Evolutionary conservation across 306 rosid genomes (phyloP).

Genomic region (Vigna nakashimae): DNA sequence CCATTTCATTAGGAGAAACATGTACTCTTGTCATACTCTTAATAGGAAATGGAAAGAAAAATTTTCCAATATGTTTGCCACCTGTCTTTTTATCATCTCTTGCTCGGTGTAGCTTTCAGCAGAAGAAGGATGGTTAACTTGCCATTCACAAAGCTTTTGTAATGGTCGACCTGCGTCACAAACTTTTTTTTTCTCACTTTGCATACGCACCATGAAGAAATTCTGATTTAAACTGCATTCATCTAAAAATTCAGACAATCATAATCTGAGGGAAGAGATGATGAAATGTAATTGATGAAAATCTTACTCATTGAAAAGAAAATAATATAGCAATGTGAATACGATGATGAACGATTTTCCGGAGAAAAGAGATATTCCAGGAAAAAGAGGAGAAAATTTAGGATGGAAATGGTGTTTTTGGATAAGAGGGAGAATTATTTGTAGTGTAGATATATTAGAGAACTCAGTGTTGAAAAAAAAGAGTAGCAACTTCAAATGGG

Average conservation of each 20-base stretch:
- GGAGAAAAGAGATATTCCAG: not conserved
- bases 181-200: too few relatives aligned
- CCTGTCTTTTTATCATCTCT: constrained; percentile 71
- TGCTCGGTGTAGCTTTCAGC: constrained; percentile 83
- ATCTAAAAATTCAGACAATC: not conserved
- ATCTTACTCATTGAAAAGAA: not conserved
- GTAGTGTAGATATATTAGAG: not conserved
- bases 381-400: not conserved
- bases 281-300: not conserved
- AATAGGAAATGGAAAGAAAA: not conserved
- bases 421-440: not conserved
- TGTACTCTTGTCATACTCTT: not conserved
- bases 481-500: not conserved
- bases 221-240: not conserved
- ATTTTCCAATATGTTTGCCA: too few relatives aligned
- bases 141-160: constrained; percentile 60
- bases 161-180: too few relatives aligned
- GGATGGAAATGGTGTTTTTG: not conserved
- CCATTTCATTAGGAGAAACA: too few relatives aligned
- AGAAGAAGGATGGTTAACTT: constrained; percentile 86
- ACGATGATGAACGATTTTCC: not conserved
- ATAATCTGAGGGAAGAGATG: not conserved
- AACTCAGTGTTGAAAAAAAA: not conserved
- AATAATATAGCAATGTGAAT: not conserved
- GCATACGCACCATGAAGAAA: too few relatives aligned